Percentiles rank a stretch among this genome's conserved stretches.
These are phyloP conservation scores for Lindgomyces ingoldianus DNA, from an alignment of 495 filamentous ascomycete species.

Conservation along the genomic window DNA sequence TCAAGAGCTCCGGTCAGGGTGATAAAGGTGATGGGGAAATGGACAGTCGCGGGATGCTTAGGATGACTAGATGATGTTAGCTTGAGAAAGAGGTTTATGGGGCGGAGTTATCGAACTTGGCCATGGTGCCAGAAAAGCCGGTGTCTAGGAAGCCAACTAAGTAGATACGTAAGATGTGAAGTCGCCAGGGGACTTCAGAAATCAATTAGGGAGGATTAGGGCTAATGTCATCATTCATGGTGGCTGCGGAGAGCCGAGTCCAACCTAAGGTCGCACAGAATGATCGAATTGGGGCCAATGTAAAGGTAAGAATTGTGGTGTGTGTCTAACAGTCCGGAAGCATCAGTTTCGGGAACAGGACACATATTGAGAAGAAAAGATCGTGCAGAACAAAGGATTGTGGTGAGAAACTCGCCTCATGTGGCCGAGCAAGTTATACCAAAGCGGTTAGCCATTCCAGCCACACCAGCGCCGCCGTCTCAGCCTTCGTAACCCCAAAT, in stretches of 20 bases:
- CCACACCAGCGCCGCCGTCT: not conserved
- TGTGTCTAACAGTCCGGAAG: too few relatives aligned
- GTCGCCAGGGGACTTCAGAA: not conserved
- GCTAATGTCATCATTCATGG: too few relatives aligned
- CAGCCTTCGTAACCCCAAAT: not conserved
- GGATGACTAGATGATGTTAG: slow-evolving; percentile 33
- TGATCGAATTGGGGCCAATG: not conserved
- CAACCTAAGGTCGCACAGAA: not conserved
- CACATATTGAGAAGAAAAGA: too few relatives aligned
- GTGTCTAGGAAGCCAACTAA: not conserved
- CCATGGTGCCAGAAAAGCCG: not conserved
- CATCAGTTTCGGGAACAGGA: too few relatives aligned
- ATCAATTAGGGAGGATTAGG: not conserved
- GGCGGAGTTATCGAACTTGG: not conserved
- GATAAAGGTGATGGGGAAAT: slow-evolving; percentile 45
- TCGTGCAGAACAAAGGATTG: not conserved
- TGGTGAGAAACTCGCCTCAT: not conserved
- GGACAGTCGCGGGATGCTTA: slow-evolving; percentile 42
- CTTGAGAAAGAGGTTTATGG: not conserved
- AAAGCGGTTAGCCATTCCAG: not conserved
- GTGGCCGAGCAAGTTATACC: not conserved
- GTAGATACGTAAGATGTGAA: not conserved
- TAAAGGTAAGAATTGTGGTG: too few relatives aligned
- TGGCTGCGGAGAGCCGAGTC: not conserved
- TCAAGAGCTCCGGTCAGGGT: slow-evolving; percentile 41